Evolutionary conservation across 2,329 filamentous ascomycete genomes (phyloP).

Genomic region (Aotearoamyces nothofagi): DNA sequence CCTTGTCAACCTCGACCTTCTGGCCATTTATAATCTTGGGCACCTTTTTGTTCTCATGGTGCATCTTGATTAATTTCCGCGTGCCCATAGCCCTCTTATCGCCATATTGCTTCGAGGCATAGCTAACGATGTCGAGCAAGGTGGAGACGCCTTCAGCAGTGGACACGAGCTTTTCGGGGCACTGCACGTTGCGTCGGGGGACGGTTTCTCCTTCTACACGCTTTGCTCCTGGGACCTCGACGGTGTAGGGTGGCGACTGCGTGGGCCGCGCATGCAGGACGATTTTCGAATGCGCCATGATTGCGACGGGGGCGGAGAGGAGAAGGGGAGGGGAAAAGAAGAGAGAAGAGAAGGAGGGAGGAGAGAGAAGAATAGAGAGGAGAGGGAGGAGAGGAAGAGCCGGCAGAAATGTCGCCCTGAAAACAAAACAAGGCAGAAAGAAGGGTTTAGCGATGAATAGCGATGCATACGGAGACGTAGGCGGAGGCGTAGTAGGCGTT

Average conservation of each 20-base stretch:
- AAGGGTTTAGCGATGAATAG: no score
- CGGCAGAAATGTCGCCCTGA: no score
- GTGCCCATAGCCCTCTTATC: constrained; percentile 50
- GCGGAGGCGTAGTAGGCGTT: no score
- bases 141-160: constrained; percentile 32
- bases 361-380: no score
- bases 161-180: constrained; percentile 36
- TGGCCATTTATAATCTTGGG: constrained; percentile 73
- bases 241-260: constrained; percentile 37
- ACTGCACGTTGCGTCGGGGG: constrained; percentile 39
- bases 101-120: constrained; percentile 46
- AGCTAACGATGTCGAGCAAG: constrained; percentile 54
- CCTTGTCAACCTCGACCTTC: constrained; percentile 67
- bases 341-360: background rate
- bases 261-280: constrained; percentile 9
- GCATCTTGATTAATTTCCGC: constrained; percentile 56
- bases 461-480: no score
- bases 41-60: constrained; percentile 71
- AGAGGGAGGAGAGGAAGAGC: no score
- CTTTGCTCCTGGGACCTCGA: constrained; percentile 39
- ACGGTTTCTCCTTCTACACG: constrained; percentile 53
- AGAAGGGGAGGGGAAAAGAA: background rate
- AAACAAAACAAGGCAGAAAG: no score
- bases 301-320: constrained; percentile 2
- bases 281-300: constrained; percentile 7